Conservation (phyloP, 2,329 filamentous ascomycete species). For the Alternaria burnsii region DNA sequence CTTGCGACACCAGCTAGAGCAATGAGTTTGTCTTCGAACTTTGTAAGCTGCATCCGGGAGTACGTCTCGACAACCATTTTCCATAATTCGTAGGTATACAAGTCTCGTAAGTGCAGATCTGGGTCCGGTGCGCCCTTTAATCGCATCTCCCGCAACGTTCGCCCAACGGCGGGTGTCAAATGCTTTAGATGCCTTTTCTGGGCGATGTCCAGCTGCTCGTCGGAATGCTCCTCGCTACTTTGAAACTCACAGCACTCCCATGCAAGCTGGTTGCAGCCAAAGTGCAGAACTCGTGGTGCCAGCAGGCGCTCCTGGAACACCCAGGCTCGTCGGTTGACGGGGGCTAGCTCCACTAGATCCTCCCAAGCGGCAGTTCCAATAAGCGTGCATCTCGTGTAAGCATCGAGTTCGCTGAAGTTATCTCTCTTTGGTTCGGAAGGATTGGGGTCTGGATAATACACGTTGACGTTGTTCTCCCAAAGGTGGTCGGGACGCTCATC, state of each 20-base stretch:
- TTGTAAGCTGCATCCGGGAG: conserved; percentile 18
- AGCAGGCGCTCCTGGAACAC: conserved; percentile 35
- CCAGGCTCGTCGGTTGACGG: conserved; percentile 35
- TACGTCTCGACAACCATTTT: conserved; percentile 28
- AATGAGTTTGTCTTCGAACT: conserved; percentile 23
- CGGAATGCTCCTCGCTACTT: conserved; percentile 13
- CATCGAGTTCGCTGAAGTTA: not conserved
- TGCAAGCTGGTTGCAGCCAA: conserved; percentile 25
- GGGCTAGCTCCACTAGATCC: conserved; percentile 19
- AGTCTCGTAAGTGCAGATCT: conserved; percentile 7
- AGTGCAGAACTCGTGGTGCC: conserved; percentile 32
- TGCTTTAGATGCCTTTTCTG: conserved; percentile 13
- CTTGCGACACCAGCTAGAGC: conserved; percentile 28
- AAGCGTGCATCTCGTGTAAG: conserved; percentile 10
- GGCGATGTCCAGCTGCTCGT: not conserved
- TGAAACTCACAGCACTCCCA: conserved; percentile 33
- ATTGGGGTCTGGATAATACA: conserved; percentile 8
- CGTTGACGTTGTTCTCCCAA: conserved; percentile 20
- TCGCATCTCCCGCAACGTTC: conserved; percentile 6
- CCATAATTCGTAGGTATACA: conserved; percentile 22
- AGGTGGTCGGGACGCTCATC: conserved; percentile 4
- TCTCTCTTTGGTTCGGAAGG: not conserved
- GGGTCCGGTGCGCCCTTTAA: conserved; percentile 4
- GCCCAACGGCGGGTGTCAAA: not conserved
- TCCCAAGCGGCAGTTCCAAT: conserved; percentile 24